Conservation (phyloP, 495 filamentous ascomycete genomes). For the Trichocladium antarcticum region DNA sequence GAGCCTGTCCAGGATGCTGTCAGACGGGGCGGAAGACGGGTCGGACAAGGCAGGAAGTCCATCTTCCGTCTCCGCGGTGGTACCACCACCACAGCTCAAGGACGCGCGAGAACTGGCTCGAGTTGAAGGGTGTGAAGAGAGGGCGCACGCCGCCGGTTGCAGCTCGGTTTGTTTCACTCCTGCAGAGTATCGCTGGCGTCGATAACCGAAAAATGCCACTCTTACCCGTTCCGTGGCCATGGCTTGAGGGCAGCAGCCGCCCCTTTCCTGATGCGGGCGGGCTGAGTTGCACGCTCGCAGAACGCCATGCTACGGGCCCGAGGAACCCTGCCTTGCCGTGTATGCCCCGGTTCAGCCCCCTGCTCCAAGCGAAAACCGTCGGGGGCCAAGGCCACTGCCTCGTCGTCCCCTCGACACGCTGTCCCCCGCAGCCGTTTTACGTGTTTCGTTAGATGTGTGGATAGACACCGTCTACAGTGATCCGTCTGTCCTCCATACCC, state of each 20-base stretch:
- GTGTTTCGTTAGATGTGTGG: no score
- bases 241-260: background rate
- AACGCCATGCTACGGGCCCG: conserved; percentile 3
- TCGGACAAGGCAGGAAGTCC: background rate
- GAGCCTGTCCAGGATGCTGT: background rate
- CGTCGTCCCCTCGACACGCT: no score
- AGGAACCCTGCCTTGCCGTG: background rate
- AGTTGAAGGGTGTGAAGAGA: background rate
- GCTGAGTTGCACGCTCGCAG: conserved; percentile 13
- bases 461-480: no score
- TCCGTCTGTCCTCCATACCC: no score
- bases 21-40: background rate
- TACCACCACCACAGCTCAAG: background rate
- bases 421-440: no score
- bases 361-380: background rate
- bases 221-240: background rate
- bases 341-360: background rate
- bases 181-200: background rate
- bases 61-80: background rate
- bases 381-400: no score
- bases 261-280: conserved; percentile 12
- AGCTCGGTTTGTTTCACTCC: no score
- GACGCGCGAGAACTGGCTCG: background rate
- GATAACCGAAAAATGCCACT: background rate
- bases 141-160: background rate